Base-by-base conservation (phyloP, 257 asterid genomes). In the Rauvolfia tetraphylla region DNA sequence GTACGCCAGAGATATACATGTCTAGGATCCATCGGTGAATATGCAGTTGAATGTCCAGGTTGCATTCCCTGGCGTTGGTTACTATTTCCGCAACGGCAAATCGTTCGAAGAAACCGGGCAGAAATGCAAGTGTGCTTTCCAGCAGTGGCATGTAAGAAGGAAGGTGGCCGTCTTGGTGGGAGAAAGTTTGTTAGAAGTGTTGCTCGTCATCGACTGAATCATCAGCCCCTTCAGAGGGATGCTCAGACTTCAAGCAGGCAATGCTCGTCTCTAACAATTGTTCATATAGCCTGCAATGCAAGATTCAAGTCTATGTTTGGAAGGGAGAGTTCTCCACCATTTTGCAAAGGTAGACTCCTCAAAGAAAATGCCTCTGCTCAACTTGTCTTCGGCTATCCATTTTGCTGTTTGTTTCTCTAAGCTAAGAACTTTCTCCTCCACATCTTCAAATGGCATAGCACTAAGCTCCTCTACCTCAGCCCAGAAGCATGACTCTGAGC, bases 381-480 rank as follows among this genome's bases (percentile, higher is more conserved):
- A 76, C 77, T 82, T 75, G 14, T 69, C 85, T 11, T 76, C 73
- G 5, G 29, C 41, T 18, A 85, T 81, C 97, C 97, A 93, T 20
- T 25, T 53, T 77, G 31, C 14, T 18, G 81, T 82, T 3, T 78
- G 79, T 80, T 82, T 73, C 85, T 93, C 98, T 41, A 92, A 67
- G 73, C 75, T 79, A 85, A 86, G 20, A 72, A 88, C 54, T 56
- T 68, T 80, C 74, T 82, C 85, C 88, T 86, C 82, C 72, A 81
- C 89, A 18, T 74, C 78, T 25, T 14, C 85, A 74, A 81, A 84
- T 0, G 83, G 86, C 81, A 79, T 80, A 44, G 59, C 65, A 68
- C 88, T 92, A 78, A 92, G 78, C 80, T 93, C 98, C 89, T 92
- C 98, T n/a, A 93, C 91, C 71, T 90, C 95, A 0, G 97, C 96